These are phyloP conservation scores for Hirschioporus abietinus DNA, from an alignment of 768 basidiomycete species.

Conservation along the genomic window DNA sequence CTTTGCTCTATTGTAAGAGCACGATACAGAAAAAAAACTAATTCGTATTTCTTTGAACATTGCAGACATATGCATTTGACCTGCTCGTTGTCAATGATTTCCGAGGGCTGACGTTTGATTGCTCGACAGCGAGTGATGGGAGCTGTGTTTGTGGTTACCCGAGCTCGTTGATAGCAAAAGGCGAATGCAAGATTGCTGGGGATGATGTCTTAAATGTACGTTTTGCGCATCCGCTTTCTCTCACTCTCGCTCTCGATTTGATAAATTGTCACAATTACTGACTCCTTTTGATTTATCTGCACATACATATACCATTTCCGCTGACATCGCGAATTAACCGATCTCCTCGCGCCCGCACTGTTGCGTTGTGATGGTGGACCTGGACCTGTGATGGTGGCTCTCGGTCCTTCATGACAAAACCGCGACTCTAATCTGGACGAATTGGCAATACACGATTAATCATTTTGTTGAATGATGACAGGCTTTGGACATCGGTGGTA, in stretches of 20 bases:
- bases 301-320: no score
- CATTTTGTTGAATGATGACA: constrained; percentile 8
- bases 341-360: no score
- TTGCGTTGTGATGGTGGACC: background rate
- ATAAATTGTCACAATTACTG: background rate
- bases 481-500: constrained; percentile 39
- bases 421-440: background rate
- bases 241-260: background rate
- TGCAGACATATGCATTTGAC: constrained; percentile 20
- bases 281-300: background rate
- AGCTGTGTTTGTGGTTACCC: constrained; percentile 46
- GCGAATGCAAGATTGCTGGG: constrained; percentile 42
- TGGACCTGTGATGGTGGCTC: background rate
- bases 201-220: constrained; percentile 37
- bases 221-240: background rate
- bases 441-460: no score
- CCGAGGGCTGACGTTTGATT: constrained; percentile 39
- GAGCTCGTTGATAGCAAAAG: constrained; percentile 32
- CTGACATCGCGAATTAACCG: no score
- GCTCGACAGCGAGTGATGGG: constrained; percentile 29
- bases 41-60: constrained; percentile 1
- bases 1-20: constrained; percentile 18
- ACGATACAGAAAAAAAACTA: no score
- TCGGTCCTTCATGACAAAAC: background rate
- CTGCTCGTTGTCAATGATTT: constrained; percentile 39